Conservation (phyloP, 208 protist species). For the Trypanosoma avium region DNA sequence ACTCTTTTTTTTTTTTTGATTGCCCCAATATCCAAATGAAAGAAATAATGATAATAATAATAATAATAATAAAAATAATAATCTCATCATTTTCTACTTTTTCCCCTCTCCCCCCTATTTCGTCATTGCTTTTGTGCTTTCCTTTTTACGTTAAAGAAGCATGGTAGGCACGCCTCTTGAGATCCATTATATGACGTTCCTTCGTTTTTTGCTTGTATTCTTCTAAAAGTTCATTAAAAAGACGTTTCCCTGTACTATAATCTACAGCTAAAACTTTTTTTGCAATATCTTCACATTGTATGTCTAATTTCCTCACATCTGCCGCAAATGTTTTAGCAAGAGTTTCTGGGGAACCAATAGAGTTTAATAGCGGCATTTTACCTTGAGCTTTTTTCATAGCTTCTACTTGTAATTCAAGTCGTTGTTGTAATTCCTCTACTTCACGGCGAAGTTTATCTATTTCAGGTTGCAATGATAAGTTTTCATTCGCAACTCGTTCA, state of each 20-base stretch:
- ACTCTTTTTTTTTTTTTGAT: not conserved
- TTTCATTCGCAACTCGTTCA: constrained; percentile 56
- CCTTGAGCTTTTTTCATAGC: constrained; percentile 40
- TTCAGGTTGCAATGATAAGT: constrained; percentile 41
- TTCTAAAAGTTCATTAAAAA: constrained; percentile 56
- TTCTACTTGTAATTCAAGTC: constrained; percentile 50
- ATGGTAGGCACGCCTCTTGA: constrained; percentile 51
- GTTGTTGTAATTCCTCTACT: constrained; percentile 46
- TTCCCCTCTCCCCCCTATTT: not conserved
- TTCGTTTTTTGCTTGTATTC: constrained; percentile 58
- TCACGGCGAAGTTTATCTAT: constrained; percentile 51
- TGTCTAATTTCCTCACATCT: constrained; percentile 40
- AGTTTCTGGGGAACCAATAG: constrained; percentile 59
- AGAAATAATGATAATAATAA: not conserved
- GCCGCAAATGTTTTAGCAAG: constrained; percentile 65
- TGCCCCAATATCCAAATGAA: not conserved
- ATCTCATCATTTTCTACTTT: not conserved
- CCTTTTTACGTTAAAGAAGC: constrained; percentile 18
- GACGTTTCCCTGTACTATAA: constrained; percentile 38
- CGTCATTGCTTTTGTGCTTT: too few relatives aligned
- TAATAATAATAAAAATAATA: not conserved
- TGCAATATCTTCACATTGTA: constrained; percentile 28
- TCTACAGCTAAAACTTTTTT: constrained; percentile 26
- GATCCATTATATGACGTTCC: constrained; percentile 63
- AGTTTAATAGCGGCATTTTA: constrained; percentile 42